Evolutionary conservation across 2,329 filamentous ascomycete species (phyloP), one percentile per base, ranked within the genome.

Genomic region (Beauveria sp.): DNA sequence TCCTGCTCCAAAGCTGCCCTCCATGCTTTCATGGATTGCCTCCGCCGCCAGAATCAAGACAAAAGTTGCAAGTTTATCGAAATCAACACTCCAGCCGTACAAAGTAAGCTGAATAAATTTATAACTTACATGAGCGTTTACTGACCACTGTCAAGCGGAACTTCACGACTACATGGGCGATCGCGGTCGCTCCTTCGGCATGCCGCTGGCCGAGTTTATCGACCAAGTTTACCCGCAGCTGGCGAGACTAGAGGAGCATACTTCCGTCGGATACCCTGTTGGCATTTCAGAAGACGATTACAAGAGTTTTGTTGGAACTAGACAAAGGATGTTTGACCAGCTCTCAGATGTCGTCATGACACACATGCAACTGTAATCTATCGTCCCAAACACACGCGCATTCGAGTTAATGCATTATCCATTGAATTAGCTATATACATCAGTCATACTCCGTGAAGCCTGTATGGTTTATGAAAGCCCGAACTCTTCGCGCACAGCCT

Each of bases 221-320:
- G 71, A 80, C 6, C 73, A 79, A 64, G 76, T 77, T 6, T 84
- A 77, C 72, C 65, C 67, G 3, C 77, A 72, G 3, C 66, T 84
- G 50, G 64, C 67, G 10, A 64, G 66, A 3, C 77, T 77, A 3
- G 72, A 77, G 16, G 74, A 78, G 52, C 73, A 81, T 1, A 58
- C 53, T 6, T 46, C 54, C 22, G 42, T 62, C 10, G 40, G 54
- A 7, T 20, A 57, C 10, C 60, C 60, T n/a, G 14, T 43, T 5
- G 53, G 45, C 1, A 16, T 57, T 12, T 30, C 60, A 2, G 46
- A 26, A 3, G 53, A 56, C 9, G 60, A 57, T 26, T 62, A 57
- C 30, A 34, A 51, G n/a, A 53, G 45, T 38, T 62, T 58, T 46
- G 45, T 57, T 10, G 53, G 53, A 34, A 57, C 52, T 5, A 50